A percentile compares a stretch with the other conserved stretches of the same genome.
Evolutionary conservation across 148 eudicot genomes (phyloP).

Genomic region (Arbutus unedo): DNA sequence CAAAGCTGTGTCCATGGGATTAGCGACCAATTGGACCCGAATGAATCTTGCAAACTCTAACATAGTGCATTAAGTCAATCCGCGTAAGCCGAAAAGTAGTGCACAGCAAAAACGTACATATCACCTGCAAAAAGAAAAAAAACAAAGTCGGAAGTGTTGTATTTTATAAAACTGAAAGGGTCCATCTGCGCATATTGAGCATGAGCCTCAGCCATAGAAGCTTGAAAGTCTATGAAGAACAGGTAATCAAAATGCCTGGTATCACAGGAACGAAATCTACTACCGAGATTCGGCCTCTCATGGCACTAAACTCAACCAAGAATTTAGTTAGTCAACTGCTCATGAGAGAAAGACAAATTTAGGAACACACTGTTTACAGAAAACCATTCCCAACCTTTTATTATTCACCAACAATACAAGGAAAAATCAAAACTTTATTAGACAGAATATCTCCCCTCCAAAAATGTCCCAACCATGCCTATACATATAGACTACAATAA

Average conservation of each 20-base stretch:
- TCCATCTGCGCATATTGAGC: conserved; percentile 91
- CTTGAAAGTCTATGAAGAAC: conserved; percentile 85
- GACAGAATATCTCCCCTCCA: too few species aligned
- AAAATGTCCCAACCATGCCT: too few species aligned
- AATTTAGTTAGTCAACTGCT: too few species aligned
- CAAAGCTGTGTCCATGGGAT: conserved; percentile 53
- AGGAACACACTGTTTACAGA: too few species aligned
- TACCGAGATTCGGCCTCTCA: too few species aligned
- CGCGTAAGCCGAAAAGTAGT: not conserved
- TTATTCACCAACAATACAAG: too few species aligned
- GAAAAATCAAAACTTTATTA: too few species aligned
- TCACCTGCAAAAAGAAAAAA: not conserved
- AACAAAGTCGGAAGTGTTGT: not conserved
- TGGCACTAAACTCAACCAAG: too few species aligned
- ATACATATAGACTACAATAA: too few species aligned
- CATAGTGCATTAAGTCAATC: conserved; percentile 7
- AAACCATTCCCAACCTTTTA: too few species aligned
- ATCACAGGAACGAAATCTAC: too few species aligned
- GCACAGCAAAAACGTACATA: not conserved
- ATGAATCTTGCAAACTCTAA: conserved; percentile 89
- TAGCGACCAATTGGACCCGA: conserved; percentile 85
- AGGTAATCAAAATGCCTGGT: conserved; percentile 67
- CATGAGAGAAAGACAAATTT: too few species aligned
- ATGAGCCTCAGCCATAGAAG: conserved; percentile 97
- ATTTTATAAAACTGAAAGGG: not conserved